Percentiles rank a stretch among this genome's conserved stretches.
These are phyloP conservation scores for Trametes villosa DNA, from an alignment of 768 basidiomycete genomes.

Conservation along the genomic window DNA sequence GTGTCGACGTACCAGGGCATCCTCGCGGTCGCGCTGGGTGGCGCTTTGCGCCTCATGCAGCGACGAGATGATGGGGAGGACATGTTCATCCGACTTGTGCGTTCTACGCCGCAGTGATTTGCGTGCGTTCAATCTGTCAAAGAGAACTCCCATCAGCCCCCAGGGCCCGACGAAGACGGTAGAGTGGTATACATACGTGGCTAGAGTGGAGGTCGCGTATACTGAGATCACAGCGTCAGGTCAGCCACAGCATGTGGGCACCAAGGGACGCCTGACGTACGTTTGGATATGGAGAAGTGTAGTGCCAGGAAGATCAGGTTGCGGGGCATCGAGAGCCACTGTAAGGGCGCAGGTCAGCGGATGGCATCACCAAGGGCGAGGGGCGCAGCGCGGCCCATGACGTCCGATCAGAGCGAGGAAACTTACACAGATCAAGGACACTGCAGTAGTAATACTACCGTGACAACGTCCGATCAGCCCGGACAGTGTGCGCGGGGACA, in stretches of 20 bases:
- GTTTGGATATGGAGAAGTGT: conserved; percentile 36
- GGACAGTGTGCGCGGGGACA: neutral
- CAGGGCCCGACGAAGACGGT: neutral
- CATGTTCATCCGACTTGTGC: conserved; percentile 15
- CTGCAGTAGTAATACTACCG: conserved; percentile 29
- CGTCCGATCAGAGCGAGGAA: neutral
- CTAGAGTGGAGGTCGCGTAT: conserved; percentile 34
- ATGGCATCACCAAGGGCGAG: neutral
- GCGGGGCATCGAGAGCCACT: conserved; percentile 35
- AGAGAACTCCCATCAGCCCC: neutral
- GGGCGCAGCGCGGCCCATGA: neutral
- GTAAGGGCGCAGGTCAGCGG: neutral
- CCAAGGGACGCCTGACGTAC: conserved; percentile 16
- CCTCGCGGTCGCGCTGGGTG: conserved; percentile 3
- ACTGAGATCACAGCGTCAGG: conserved; percentile 20
- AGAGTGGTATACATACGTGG: conserved; percentile 24
- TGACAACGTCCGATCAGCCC: neutral
- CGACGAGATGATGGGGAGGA: conserved; percentile 19
- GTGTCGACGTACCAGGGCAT: conserved; percentile 1
- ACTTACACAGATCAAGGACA: conserved; percentile 33
- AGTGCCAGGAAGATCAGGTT: conserved; percentile 35
- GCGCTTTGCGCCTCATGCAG: conserved; percentile 18
- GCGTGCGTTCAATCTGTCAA: conserved; percentile 24
- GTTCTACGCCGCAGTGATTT: conserved; percentile 24
- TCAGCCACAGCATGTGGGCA: neutral